A percentile compares a stretch with the other conserved stretches of the same genome.
These are phyloP conservation scores for Wickerhamomyces pijperi DNA, from an alignment of 805 yeast species.

Conservation along the genomic window DNA sequence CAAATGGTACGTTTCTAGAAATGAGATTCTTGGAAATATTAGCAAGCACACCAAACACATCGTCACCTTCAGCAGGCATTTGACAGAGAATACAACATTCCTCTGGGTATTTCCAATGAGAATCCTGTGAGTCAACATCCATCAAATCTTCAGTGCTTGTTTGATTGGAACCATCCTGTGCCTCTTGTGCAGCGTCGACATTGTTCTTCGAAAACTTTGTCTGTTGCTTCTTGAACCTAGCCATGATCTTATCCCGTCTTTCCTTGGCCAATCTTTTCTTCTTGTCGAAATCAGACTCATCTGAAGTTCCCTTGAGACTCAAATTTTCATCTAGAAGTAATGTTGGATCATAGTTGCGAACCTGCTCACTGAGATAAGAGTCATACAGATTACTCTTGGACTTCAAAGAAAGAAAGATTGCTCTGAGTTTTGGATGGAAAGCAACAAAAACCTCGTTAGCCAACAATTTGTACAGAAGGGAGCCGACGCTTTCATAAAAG, in stretches of 20 bases:
- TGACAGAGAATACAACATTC: slow-evolving; percentile 76
- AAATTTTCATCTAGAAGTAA: slow-evolving; percentile 4
- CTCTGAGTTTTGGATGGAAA: slow-evolving; percentile 46
- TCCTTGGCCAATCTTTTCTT: slow-evolving; percentile 62
- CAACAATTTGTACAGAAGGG: slow-evolving; percentile 30
- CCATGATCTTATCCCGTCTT: slow-evolving; percentile 61
- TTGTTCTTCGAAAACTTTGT: slow-evolving; percentile 55
- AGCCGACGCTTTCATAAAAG: slow-evolving; percentile 28
- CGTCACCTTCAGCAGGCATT: slow-evolving; percentile 55
- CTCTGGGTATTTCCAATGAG: slow-evolving; percentile 58
- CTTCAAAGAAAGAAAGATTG: slow-evolving; percentile 30
- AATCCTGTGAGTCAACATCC: neutral
- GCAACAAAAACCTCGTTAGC: slow-evolving; percentile 26
- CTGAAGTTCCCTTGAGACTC: neutral
- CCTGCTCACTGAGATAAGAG: slow-evolving; percentile 23
- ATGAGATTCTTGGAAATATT: slow-evolving; percentile 48
- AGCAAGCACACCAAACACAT: slow-evolving; percentile 68
- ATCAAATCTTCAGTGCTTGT: slow-evolving; percentile 18
- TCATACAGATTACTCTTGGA: slow-evolving; percentile 20
- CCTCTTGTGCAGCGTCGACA: slow-evolving; percentile 17
- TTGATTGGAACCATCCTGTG: slow-evolving; percentile 27
- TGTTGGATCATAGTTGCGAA: slow-evolving; percentile 22
- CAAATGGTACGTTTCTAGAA: slow-evolving; percentile 53
- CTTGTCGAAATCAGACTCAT: slow-evolving; percentile 31
- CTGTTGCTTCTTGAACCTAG: slow-evolving; percentile 73